Percentiles rank a stretch among this genome's conserved stretches.
Evolutionary conservation across 1,139 yeast species (phyloP).

Genomic region (Candida sp.): DNA sequence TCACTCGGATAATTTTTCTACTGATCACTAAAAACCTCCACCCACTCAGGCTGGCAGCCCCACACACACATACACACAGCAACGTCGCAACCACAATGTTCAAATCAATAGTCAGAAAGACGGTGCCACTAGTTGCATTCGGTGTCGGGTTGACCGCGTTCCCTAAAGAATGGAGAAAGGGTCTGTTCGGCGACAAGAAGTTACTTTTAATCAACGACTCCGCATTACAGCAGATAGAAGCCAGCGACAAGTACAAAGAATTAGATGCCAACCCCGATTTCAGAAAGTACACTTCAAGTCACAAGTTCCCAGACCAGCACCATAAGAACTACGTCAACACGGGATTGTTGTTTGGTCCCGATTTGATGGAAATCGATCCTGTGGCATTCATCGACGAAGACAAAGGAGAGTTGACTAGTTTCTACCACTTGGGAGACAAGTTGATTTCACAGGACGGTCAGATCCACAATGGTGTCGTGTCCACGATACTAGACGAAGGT

Average conservation of each 20-base stretch:
- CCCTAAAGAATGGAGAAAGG: conserved; percentile 43
- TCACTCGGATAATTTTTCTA: too few species aligned
- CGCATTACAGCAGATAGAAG: conserved; percentile 33
- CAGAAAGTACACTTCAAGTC: conserved; percentile 34
- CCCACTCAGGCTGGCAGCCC: not conserved
- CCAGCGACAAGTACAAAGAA: conserved; percentile 32
- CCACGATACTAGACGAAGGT: conserved; percentile 87
- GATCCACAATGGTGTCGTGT: conserved; percentile 86
- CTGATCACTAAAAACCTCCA: not conserved
- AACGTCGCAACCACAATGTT: conserved; percentile 20
- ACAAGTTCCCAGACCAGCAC: conserved; percentile 64
- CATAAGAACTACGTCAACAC: conserved; percentile 65
- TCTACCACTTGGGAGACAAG: conserved; percentile 72
- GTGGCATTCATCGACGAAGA: conserved; percentile 52
- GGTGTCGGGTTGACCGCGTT: conserved; percentile 51
- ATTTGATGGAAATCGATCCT: conserved; percentile 70
- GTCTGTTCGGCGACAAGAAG: conserved; percentile 19
- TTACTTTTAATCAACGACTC: conserved; percentile 34
- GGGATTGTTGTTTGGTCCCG: conserved; percentile 67
- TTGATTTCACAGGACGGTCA: conserved; percentile 73
- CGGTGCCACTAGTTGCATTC: conserved; percentile 45
- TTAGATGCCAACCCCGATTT: conserved; percentile 30
- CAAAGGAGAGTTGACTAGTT: conserved; percentile 55
- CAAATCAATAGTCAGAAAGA: conserved; percentile 25
- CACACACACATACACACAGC: not conserved